These are phyloP conservation scores for Euphorbia tirucalli DNA, from an alignment of 345 rosid genomes.

Conservation along the genomic window DNA sequence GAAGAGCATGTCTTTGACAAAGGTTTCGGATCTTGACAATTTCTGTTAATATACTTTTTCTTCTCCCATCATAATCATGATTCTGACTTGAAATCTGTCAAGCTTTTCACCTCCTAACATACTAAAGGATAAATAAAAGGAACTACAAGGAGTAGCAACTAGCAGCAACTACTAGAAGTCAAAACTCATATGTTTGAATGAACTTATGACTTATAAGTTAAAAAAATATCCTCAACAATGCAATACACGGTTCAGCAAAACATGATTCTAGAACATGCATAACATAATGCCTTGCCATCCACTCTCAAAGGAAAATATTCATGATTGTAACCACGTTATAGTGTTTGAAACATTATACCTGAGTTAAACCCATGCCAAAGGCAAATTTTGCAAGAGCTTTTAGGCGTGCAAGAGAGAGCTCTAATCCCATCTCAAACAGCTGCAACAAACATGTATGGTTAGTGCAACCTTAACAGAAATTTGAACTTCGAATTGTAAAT, in stretches of 20 bases:
- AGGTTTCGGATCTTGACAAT: not conserved
- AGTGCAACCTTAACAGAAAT: constrained; percentile 15
- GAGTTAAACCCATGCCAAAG: constrained; percentile 95
- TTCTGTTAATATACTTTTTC: not conserved
- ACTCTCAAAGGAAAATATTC: constrained; percentile 9
- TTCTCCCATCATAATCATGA: not conserved
- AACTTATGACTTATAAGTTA: not conserved
- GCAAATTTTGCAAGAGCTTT: constrained; percentile 97
- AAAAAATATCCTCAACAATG: not conserved
- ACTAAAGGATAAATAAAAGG: not conserved
- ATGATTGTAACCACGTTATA: not conserved
- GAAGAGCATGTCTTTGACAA: not conserved
- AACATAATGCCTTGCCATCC: constrained; percentile 7
- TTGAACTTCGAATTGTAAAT: constrained; percentile 6
- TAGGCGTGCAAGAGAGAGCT: constrained; percentile 92
- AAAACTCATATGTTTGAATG: not conserved
- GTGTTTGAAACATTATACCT: constrained; percentile 48
- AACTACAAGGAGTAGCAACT: too few relatives aligned
- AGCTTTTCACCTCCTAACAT: not conserved
- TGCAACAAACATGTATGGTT: constrained; percentile 36
- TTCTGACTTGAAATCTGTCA: not conserved
- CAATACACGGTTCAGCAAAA: not conserved
- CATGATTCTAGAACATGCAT: too few relatives aligned
- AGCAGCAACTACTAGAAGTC: not conserved
- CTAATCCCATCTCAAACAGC: constrained; percentile 99